These are phyloP conservation scores for Eremothecium gossypii DNA, from an alignment of 1,139 yeast genomes.

Conservation along the genomic window DNA sequence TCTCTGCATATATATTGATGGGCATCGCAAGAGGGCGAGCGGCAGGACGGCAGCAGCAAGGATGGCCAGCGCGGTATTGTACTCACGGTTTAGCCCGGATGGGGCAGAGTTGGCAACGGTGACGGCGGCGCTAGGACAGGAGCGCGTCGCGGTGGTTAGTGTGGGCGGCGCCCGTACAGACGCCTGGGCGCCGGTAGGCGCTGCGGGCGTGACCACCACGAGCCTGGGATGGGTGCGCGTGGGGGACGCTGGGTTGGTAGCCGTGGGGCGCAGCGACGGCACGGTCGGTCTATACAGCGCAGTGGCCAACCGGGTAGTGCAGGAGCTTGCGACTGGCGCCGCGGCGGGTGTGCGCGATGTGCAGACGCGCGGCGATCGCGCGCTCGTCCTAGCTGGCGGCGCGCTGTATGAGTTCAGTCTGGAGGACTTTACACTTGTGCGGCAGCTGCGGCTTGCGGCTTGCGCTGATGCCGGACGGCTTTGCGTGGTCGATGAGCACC, in stretches of 20 bases:
- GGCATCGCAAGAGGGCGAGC: too few relatives aligned
- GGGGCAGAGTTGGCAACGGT: slow-evolving; percentile 60
- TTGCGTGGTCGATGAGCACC: slow-evolving; percentile 14
- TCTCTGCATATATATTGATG: background rate
- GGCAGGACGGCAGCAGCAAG: too few relatives aligned
- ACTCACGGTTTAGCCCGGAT: slow-evolving; percentile 34
- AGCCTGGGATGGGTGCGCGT: slow-evolving; percentile 46
- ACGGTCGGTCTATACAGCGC: slow-evolving; percentile 61
- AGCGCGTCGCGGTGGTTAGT: slow-evolving; percentile 59
- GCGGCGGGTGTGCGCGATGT: slow-evolving; percentile 47
- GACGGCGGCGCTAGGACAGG: slow-evolving; percentile 62
- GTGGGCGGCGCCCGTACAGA: slow-evolving; percentile 38
- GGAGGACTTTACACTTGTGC: slow-evolving; percentile 34
- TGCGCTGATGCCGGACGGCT: slow-evolving; percentile 21
- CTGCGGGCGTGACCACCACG: slow-evolving; percentile 36
- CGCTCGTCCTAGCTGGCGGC: slow-evolving; percentile 57
- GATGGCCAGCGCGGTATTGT: slow-evolving; percentile 20
- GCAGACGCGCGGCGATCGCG: slow-evolving; percentile 40
- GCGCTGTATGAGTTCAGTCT: slow-evolving; percentile 57
- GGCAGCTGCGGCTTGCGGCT: slow-evolving; percentile 37
- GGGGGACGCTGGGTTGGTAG: slow-evolving; percentile 35
- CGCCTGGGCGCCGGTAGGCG: slow-evolving; percentile 14
- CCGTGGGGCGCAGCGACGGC: slow-evolving; percentile 63
- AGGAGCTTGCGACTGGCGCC: slow-evolving; percentile 43
- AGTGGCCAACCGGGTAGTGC: slow-evolving; percentile 45